phyloP scores from a whole-genome alignment of 1,284 basidiomycete genomes.

The Ceraceosorus guamensis region DNA sequence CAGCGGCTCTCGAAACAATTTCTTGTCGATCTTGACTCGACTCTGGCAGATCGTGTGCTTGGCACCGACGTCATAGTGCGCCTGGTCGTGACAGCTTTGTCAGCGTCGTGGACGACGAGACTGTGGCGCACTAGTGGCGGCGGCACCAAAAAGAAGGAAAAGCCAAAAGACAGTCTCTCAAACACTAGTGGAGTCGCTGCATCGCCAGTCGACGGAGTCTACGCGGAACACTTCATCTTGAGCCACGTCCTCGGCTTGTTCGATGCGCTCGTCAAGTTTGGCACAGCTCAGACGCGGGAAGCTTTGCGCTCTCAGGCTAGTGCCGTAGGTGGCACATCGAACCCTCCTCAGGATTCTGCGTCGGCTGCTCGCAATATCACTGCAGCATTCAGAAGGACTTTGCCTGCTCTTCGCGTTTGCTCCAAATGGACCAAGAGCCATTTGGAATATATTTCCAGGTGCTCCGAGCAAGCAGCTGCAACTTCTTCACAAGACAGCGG shows the following conservation, averaged over 20 bases:
- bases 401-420: constrained; percentile 77
- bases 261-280: constrained; percentile 62
- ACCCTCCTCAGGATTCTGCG: not conserved
- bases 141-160: not conserved
- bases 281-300: constrained; percentile 53
- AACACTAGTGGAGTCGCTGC: not conserved
- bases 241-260: constrained; percentile 68
- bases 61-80: constrained; percentile 37
- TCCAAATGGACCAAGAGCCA: constrained; percentile 83
- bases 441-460: constrained; percentile 59
- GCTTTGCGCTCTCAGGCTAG: constrained; percentile 40
- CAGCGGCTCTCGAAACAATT: not conserved
- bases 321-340: not conserved
- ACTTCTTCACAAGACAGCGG: not conserved
- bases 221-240: constrained; percentile 61
- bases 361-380: constrained; percentile 53
- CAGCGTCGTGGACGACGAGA: constrained; percentile 31
- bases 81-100: constrained; percentile 31
- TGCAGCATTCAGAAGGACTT: constrained; percentile 71
- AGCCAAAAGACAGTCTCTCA: not conserved
- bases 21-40: constrained; percentile 20
- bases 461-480: constrained; percentile 21
- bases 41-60: constrained; percentile 21
- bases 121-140: constrained; percentile 18
- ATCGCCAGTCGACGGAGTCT: not conserved